A percentile compares a stretch with the other conserved stretches of the same genome.
Conservation (phyloP, 495 filamentous ascomycete genomes). For the Lasiosphaeria ovina region DNA sequence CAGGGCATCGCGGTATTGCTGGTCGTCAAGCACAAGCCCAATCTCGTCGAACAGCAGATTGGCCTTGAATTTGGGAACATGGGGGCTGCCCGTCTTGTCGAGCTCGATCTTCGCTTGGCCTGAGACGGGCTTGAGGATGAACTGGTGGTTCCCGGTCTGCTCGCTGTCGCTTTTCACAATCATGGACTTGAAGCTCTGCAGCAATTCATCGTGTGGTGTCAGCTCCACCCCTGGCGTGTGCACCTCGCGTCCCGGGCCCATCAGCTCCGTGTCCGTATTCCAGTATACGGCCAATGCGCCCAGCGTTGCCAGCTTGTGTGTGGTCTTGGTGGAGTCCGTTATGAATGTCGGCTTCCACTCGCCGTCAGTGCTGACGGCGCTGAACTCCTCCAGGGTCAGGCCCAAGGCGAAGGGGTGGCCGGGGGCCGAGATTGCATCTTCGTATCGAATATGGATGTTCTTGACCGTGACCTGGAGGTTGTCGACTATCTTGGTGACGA, state of each 20-base stretch:
- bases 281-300: slow-evolving; percentile 91
- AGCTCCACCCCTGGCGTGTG: slow-evolving; percentile 51
- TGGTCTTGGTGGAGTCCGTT: slow-evolving; percentile 74
- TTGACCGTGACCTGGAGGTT: slow-evolving; percentile 96
- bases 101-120: slow-evolving; percentile 89
- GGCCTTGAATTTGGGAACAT: slow-evolving; percentile 86
- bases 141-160: slow-evolving; percentile 65
- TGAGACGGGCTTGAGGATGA: slow-evolving; percentile 91
- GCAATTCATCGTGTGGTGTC: slow-evolving; percentile 64
- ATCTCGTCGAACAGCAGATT: slow-evolving; percentile 91
- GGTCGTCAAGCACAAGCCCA: slow-evolving; percentile 89
- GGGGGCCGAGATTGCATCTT: slow-evolving; percentile 92
- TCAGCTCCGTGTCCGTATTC: slow-evolving; percentile 86
- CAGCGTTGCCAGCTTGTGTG: slow-evolving; percentile 88
- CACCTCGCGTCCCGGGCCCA: slow-evolving; percentile 74
- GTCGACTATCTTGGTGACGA: slow-evolving; percentile 94
- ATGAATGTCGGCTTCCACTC: slow-evolving; percentile 95
- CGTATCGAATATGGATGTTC: slow-evolving; percentile 96
- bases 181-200: slow-evolving; percentile 69
- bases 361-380: slow-evolving; percentile 90
- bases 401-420: slow-evolving; percentile 94
- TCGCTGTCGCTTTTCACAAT: slow-evolving; percentile 66
- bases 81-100: slow-evolving; percentile 80
- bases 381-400: slow-evolving; percentile 88
- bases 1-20: slow-evolving; percentile 92